Evolutionary conservation across 2,329 filamentous ascomycete genomes (phyloP), one percentile per base, ranked within the genome.

Genomic region (Colletotrichum liaoningense): DNA sequence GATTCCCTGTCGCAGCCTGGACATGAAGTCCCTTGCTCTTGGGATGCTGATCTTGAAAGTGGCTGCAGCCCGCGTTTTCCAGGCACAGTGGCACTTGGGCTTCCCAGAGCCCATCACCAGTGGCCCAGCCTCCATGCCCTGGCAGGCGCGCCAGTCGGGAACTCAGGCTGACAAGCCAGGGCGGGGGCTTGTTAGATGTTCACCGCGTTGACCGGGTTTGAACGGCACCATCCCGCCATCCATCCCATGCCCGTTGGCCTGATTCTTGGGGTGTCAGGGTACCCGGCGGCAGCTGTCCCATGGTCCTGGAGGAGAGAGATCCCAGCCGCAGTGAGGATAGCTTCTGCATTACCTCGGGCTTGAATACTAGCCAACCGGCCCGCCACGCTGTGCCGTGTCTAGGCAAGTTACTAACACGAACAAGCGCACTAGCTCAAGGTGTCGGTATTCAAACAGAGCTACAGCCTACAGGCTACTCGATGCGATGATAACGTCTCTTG

Each of bases 91-190:
- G 38, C 38, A 42, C 38, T 19, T 42, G 16, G 38, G 19, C 42
- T 49, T 7, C 42, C 55, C 9, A n/a, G n/a, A 57, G 55, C 33
- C 55, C 30, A 8, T 30, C 63, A 33, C 16, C 22, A 42, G 49
- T 55, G 22, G 42, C 35, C 67, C 42, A 65, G 33, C 56, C 38
- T 62, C 22, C 35, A 19, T 26, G 54, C 52, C 58, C 69, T 71
- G 57, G 46, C 63, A 68, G 54, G 35, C 64, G 64, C 57, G 55
- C 70, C 66, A 73, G 70, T 73, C 66, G 66, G 70, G 59, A 69
- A 65, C 60, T 28, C 55, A 30, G 30, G 30, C 33, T n/a, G 24
- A 22, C 14, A 67, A 64, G n/a, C 56, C 33, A 33, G 30, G 57
- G 35, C 42, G 24, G 33, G 56, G 64, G 49, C 42, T 42, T 42